Base-by-base conservation (phyloP, 2,329 filamentous ascomycete genomes). In the Hymenotorrendiella dingleyae region DNA sequence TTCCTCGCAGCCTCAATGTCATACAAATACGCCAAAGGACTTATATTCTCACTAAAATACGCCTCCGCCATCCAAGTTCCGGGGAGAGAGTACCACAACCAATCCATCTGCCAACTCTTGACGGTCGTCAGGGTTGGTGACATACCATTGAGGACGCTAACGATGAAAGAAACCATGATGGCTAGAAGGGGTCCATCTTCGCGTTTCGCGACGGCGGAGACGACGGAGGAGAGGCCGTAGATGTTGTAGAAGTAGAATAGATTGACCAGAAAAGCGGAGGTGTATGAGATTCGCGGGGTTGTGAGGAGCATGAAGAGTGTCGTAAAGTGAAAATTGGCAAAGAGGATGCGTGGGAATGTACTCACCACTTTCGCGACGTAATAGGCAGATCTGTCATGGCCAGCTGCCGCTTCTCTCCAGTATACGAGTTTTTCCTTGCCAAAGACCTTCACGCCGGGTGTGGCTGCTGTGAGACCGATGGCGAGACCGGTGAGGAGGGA, bases 201-300 rank as follows among this genome's bases (percentile, higher is more conserved):
- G 6, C 75, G 62, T 16, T 70, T 67, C 17, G 71, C 67, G 1
- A 78, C 52, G 72, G 79, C 76, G 43, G 68, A 73, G 12, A 78
- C 58, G 22, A 65, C 61, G 24, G 67, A 71, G 0, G 75, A 69
- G 6, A 79, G 64, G 0, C 76, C 74, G 54, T 78, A 79, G 38
- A 79, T 73, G 52, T 71, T 72, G 61, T 71, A 80, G 52, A 77
- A 78, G 59, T 78, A 79, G 8, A 71, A 47, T 34, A 78, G 52
- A 43, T 78, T 78, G 6, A 66, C 67, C 11, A 64, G 40, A 54
- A 73, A 78, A 20, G 71, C 70, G 8, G 65, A 56, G 17, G 58
- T 55, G 62, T 69, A 80, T n/a, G 56, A 54, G 14, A 78, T 74
- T 17, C 70, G 61, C 1, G 74, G 73, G 3, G 66, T 68, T 1